phyloP scores from a whole-genome alignment of 768 basidiomycete genomes.

The Lentinula edodes region DNA sequence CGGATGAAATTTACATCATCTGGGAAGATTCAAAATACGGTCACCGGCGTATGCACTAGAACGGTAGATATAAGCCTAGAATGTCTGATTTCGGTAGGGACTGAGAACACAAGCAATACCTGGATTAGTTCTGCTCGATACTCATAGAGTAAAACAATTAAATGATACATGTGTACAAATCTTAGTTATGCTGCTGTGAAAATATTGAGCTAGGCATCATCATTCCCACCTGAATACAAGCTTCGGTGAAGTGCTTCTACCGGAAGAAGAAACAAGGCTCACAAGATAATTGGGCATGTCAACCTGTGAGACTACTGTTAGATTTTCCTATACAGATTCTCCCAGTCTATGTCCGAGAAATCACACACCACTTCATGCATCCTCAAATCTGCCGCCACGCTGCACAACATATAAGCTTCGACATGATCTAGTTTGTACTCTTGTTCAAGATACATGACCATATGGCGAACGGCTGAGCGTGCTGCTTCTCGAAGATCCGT shows the following conservation, averaged over 20 bases:
- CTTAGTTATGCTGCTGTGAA: neutral
- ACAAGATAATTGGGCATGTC: constrained; percentile 66
- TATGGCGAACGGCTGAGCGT: constrained; percentile 49
- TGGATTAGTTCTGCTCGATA: neutral
- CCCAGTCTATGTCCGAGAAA: too few species aligned
- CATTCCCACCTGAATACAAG: constrained; percentile 42
- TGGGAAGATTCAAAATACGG: too few species aligned
- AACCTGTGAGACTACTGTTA: constrained; percentile 28
- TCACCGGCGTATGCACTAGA: too few species aligned
- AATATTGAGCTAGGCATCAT: constrained; percentile 28
- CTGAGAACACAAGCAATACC: neutral
- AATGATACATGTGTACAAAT: neutral
- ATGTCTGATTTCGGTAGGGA: too few species aligned
- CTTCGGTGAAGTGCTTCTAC: neutral
- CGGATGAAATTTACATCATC: neutral
- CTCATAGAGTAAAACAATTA: neutral
- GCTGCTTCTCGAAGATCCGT: constrained; percentile 51
- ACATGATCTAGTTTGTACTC: constrained; percentile 38
- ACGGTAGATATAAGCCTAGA: too few species aligned
- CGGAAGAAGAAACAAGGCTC: constrained; percentile 11
- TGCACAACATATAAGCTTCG: constrained; percentile 58
- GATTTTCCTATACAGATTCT: neutral
- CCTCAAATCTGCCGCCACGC: constrained; percentile 51
- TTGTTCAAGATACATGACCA: constrained; percentile 46
- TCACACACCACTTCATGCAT: constrained; percentile 55